Percentiles rank a stretch among this genome's conserved stretches.
Conservation (phyloP, 1,139 yeast genomes). For the Candida tetrigidarum region DNA sequence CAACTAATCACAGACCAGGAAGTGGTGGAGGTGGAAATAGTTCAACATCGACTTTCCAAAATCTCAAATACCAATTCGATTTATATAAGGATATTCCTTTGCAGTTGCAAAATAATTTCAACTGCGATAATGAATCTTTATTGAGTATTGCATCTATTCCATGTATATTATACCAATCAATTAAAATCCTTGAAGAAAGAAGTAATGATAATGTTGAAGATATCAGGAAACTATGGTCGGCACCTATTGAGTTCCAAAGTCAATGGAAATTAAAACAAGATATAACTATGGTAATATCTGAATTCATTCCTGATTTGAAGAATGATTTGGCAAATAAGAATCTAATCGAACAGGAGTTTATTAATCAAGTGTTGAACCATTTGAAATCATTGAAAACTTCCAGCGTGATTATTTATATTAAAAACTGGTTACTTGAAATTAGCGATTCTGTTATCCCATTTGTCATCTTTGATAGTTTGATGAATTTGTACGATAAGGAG, state of each 20-base stretch:
- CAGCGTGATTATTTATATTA: conserved; percentile 35
- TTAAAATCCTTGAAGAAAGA: conserved; percentile 26
- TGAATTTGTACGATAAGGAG: conserved; percentile 26
- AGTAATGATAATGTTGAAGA: conserved; percentile 15
- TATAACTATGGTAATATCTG: conserved; percentile 28
- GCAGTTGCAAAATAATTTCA: conserved; percentile 27
- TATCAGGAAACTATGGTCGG: conserved; percentile 27
- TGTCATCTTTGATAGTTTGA: conserved; percentile 41
- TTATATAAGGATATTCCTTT: conserved; percentile 47
- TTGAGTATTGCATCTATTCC: conserved; percentile 41
- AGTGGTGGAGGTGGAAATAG: no score
- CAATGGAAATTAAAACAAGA: conserved; percentile 43
- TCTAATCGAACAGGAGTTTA: conserved; percentile 26
- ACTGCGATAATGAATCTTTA: conserved; percentile 13
- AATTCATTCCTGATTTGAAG: conserved; percentile 20
- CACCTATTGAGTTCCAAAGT: conserved; percentile 35
- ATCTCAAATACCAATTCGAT: conserved; percentile 42
- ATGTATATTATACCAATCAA: conserved; percentile 29
- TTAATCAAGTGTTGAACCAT: conserved; percentile 24
- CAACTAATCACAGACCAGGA: conserved; percentile 20
- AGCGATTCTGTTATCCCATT: conserved; percentile 51
- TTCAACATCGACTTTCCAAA: conserved; percentile 45
- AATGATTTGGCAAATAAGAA: conserved; percentile 25
- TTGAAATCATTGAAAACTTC: conserved; percentile 8
- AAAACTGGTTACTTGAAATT: conserved; percentile 48